Percentiles rank a stretch among this genome's conserved stretches.
Evolutionary conservation across 176 grass and related monocot genomes (phyloP).

Genomic region (Paspalum notatum): DNA sequence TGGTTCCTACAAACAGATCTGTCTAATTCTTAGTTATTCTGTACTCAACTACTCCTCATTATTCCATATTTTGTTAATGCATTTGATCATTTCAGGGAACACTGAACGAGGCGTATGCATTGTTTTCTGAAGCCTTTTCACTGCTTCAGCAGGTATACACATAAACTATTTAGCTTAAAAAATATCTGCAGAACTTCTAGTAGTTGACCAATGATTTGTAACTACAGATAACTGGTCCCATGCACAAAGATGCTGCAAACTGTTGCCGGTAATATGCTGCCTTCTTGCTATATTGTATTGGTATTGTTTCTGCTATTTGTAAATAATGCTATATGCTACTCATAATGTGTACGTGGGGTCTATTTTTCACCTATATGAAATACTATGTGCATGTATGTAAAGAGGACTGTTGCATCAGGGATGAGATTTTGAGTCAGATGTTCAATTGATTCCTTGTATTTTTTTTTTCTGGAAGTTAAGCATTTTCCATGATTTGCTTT

Average conservation of each 20-base stretch:
- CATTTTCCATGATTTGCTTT: neutral
- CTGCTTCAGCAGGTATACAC: slow-evolving; percentile 88
- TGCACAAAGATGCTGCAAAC: slow-evolving; percentile 95
- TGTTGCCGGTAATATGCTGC: slow-evolving; percentile 78
- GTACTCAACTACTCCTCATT: neutral
- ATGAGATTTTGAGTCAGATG: neutral
- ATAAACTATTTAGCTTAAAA: slow-evolving; percentile 11
- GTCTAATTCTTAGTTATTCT: neutral
- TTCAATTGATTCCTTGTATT: neutral
- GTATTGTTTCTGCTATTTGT: neutral
- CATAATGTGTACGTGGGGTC: neutral
- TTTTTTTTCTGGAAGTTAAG: neutral
- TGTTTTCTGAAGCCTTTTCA: slow-evolving; percentile 97
- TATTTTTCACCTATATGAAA: neutral
- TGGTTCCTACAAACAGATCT: neutral
- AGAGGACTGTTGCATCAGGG: neutral
- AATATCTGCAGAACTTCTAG: slow-evolving; percentile 25
- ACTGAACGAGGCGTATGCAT: slow-evolving; percentile 85
- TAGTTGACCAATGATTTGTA: slow-evolving; percentile 41
- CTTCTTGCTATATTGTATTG: slow-evolving; percentile 11
- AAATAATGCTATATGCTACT: neutral
- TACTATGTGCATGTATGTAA: neutral
- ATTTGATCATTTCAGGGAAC: slow-evolving; percentile 79
- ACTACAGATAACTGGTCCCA: slow-evolving; percentile 90
- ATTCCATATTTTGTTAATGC: slow-evolving; percentile 34